A percentile compares a stretch with the other conserved stretches of the same genome.
These are phyloP conservation scores for Fusarium protoensiforme DNA, from an alignment of 2,329 filamentous ascomycete species.

Conservation along the genomic window DNA sequence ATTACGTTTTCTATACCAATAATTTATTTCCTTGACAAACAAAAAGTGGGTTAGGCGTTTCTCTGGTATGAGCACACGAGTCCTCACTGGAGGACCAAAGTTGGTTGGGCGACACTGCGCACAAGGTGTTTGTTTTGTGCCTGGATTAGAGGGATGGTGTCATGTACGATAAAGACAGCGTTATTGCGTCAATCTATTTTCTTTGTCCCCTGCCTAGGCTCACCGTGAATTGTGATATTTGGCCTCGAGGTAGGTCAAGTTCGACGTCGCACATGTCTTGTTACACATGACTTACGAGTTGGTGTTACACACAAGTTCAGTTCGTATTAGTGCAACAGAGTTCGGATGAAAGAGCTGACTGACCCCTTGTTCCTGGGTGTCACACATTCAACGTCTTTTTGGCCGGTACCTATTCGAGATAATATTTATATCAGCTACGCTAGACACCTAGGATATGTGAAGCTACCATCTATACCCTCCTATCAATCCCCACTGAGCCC, in stretches of 20 bases:
- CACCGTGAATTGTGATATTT: not conserved
- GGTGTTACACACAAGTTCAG: not conserved
- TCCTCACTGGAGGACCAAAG: not conserved
- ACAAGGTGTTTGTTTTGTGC: conserved; percentile 12
- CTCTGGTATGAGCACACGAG: conserved; percentile 16
- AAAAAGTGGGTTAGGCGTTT: conserved; percentile 39
- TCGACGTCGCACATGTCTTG: not conserved
- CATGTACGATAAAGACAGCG: conserved; percentile 33
- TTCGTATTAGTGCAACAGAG: not conserved
- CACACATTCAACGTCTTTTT: not conserved
- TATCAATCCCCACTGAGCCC: not conserved
- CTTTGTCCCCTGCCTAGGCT: not conserved
- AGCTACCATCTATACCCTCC: not conserved
- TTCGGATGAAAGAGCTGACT: not conserved
- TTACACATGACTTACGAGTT: not conserved
- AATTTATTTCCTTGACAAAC: conserved; percentile 15
- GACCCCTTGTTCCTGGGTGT: not conserved
- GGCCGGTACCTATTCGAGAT: not conserved
- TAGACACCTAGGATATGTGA: not conserved
- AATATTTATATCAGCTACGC: not conserved
- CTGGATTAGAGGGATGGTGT: conserved; percentile 11
- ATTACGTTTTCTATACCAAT: conserved; percentile 18
- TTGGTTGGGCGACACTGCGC: conserved; percentile 5
- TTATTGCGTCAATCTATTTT: conserved; percentile 14
- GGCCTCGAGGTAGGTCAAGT: not conserved